phyloP scores from a whole-genome alignment of 164 flowering plant genomes.

The Saururus chinensis region DNA sequence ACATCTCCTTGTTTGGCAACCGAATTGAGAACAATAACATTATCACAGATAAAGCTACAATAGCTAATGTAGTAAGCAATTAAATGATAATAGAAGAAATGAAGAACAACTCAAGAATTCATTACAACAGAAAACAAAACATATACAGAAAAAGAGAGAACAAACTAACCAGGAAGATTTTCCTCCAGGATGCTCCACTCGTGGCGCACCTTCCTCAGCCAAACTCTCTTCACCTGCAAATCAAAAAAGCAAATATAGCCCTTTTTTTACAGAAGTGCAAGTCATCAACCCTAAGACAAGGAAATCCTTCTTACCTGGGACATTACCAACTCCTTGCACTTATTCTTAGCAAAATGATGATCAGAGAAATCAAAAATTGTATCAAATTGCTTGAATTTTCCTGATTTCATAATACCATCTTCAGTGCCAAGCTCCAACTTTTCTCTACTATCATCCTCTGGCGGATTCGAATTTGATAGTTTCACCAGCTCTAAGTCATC shows the following conservation, averaged over 20 bases:
- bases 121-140: not conserved
- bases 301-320: constrained; percentile 40
- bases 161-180: constrained; percentile 62
- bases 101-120: no score
- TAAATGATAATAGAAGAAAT: no score
- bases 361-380: constrained; percentile 52
- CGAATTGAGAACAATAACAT: no score
- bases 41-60: no score
- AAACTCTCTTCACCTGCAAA: constrained; percentile 44
- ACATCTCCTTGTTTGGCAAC: no score
- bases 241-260: not conserved
- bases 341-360: constrained; percentile 53
- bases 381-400: constrained; percentile 54
- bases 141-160: not conserved
- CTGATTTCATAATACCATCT: constrained; percentile 6
- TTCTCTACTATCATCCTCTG: constrained; percentile 4
- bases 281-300: not conserved
- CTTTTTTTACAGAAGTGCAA: not conserved
- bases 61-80: no score
- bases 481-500: constrained; percentile 14
- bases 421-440: constrained; percentile 4
- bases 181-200: constrained; percentile 85
- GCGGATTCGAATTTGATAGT: constrained; percentile 9
- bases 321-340: constrained; percentile 18
- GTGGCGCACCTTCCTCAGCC: constrained; percentile 84